Evolutionary conservation across 2,329 filamentous ascomycete genomes (phyloP).

Genomic region (Aaosphaeria pasadenensis): DNA sequence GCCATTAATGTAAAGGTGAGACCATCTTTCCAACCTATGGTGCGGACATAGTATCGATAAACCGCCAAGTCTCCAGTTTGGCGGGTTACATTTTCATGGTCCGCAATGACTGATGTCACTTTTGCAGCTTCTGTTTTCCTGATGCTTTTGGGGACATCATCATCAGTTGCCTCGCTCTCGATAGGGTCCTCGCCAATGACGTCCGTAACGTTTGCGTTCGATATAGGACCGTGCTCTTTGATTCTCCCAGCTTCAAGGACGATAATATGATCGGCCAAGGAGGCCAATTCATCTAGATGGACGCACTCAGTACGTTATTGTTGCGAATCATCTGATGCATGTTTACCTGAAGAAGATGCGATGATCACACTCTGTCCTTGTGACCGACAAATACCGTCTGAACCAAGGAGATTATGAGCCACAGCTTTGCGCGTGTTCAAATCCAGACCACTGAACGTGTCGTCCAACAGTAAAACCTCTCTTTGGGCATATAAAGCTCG

Average conservation of each 20-base stretch:
- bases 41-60: too few relatives aligned
- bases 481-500: conserved; percentile 47
- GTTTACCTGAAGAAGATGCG: conserved; percentile 2
- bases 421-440: conserved; percentile 17
- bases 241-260: conserved; percentile 15
- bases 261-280: conserved; percentile 16
- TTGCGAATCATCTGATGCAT: conserved; percentile 21
- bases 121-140: too few relatives aligned
- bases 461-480: conserved; percentile 45
- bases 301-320: conserved; percentile 6
- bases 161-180: too few relatives aligned
- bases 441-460: conserved; percentile 48
- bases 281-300: conserved; percentile 7
- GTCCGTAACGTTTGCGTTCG: too few relatives aligned
- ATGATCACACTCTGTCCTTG: conserved; percentile 7
- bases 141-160: too few relatives aligned
- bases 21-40: too few relatives aligned
- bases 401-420: conserved; percentile 37
- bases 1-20: too few relatives aligned
- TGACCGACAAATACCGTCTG: conserved; percentile 36
- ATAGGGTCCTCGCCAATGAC: too few relatives aligned
- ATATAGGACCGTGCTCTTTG: too few relatives aligned
- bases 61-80: not conserved
- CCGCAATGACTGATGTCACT: too few relatives aligned
- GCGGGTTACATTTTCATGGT: too few relatives aligned